Base-by-base conservation (phyloP, 2,329 filamentous ascomycete genomes). In the Colletotrichum somersetense region DNA sequence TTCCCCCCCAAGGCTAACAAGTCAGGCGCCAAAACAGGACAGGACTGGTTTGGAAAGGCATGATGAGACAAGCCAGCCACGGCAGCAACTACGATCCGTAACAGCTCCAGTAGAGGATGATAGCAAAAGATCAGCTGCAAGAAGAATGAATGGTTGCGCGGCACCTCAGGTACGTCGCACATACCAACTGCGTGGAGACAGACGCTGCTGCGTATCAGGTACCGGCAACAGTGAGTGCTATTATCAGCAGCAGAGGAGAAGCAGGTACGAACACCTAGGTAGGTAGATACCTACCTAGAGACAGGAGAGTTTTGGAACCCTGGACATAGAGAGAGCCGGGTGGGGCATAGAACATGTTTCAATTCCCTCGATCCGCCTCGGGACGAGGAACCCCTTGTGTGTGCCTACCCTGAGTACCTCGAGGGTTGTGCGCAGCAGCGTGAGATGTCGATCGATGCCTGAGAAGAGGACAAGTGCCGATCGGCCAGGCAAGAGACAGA, bases 321-420 rank as follows among this genome's bases (percentile, higher is more conserved):
- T 59, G 38, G 53, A n/a, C 59, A 68, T 62, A 55, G 59, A 55
- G 68, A 55, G 68, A 55, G 58, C 52, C 52, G 30, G 52, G 59
- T 72, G 66, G 66, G 53, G 23, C 53, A 23, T 72, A 69, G 58
- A 69, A 63, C 59, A 72, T 72, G 66, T 72, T 72, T 72, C 66
- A 69, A 69, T 69, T 59, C 58, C 62, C 66, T 50, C 55, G 59
- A 68, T 69, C 59, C 53, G 66, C 69, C 33, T 20, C 64, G 40
- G 35, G 48, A 61, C 58, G 58, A 57, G 66, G 66, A 59, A 59
- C 23, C 53, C 46, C 58, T 44, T 46, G 58, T 55, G 4, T 30
- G 30, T 30, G 30, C 30, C 30, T 30, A 57, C 30, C 59, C 44
- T 38, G 30, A 42, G 53, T 69, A 66, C 26, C 6, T 46, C 12